Percentiles rank a stretch among this genome's conserved stretches.
phyloP scores from a whole-genome alignment of 257 asterid genomes.

The Plantago major region DNA sequence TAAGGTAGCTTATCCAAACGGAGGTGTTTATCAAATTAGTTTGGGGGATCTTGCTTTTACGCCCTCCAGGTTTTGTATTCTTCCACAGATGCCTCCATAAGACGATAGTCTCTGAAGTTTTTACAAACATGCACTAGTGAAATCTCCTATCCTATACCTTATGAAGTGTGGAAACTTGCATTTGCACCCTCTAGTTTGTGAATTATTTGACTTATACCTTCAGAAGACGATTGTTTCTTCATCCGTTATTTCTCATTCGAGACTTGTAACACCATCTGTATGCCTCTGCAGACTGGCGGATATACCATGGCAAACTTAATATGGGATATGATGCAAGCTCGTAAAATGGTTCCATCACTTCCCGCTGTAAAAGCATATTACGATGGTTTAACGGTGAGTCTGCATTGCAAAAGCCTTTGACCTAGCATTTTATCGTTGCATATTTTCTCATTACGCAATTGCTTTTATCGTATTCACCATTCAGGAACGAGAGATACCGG shows the following conservation, averaged over 20 bases:
- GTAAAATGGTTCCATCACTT: slow-evolving; percentile 36
- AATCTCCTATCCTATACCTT: too few relatives aligned
- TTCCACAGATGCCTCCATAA: too few relatives aligned
- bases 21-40: too few relatives aligned
- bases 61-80: too few relatives aligned
- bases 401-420: background rate
- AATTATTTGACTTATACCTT: too few relatives aligned
- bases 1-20: too few relatives aligned
- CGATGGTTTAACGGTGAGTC: slow-evolving; percentile 72
- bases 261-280: slow-evolving; percentile 6
- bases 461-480: slow-evolving; percentile 11
- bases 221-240: background rate
- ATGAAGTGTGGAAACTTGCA: too few relatives aligned
- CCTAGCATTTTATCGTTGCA: too few relatives aligned
- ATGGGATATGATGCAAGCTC: slow-evolving; percentile 89
- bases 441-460: background rate
- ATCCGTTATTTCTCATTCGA: background rate
- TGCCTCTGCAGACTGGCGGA: slow-evolving; percentile 64
- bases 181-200: too few relatives aligned
- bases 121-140: too few relatives aligned
- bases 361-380: slow-evolving; percentile 69
- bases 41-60: too few relatives aligned
- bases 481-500: slow-evolving; percentile 83
- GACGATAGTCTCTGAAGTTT: too few relatives aligned
- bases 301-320: slow-evolving; percentile 74